Base-by-base conservation (phyloP, 2,329 filamentous ascomycete genomes). In the Lasiodiplodia sp. region DNA sequence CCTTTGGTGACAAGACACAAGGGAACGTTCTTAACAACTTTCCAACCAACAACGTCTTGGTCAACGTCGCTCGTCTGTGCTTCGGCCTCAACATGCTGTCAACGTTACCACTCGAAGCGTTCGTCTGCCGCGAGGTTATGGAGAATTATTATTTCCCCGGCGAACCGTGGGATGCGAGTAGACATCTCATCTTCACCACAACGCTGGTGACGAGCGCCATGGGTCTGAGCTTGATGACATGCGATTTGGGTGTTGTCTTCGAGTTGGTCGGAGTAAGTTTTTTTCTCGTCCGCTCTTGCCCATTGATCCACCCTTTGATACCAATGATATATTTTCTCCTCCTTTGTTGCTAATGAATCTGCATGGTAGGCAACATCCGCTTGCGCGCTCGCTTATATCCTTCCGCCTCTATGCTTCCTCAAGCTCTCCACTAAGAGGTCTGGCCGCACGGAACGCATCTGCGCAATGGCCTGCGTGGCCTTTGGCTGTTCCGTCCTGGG, bases 1-100 rank as follows among this genome's bases (percentile, higher is more conserved):
- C 92, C 21, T 99, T 99, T 76, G 95, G 96, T 71, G 92, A 95
- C 81, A 89, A 90, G 75, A 99, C 96, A 4, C 85, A 94, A 73
- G 96, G 96, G 77, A 99, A 99, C 79, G 93, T 99, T 65, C 89
- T 99, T 75, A 99, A 99, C 85, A 99, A 99, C 82, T 98, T 99
- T 77, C 92, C 94, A 1, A 85, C 89, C 23, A 89, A 96, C 81
- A 98, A 97, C 80, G 86, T 91, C 73, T 91, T 98, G 88, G 94
- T 98, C 77, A 98, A 97, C 80, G 86, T 99, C 69, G 96, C 96
- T 25, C 91, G 96, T 66, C 86, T 99, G 83, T 97, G 93, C 82
- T 98, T 99, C 77, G 96, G 96, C 2, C 87, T 99, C 72, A 99
- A 99, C 85, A 99, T 99, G 96, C 89, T 99, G 75, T 97, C 96